Evolutionary conservation across 495 filamentous ascomycete genomes (phyloP).

Genomic region (Penicillium malachiteum): DNA sequence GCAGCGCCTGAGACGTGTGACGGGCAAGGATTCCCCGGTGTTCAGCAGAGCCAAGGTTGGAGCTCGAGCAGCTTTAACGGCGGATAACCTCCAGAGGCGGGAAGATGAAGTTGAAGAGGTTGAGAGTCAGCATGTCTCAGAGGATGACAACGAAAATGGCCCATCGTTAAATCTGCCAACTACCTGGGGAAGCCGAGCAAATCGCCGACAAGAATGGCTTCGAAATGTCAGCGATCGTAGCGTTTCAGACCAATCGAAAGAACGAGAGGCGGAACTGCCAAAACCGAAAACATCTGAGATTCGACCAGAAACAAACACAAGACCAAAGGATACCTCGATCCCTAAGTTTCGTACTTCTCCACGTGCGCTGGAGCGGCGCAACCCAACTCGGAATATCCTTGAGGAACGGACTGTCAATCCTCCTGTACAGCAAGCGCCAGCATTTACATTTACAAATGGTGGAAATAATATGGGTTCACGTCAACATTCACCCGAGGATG

Average conservation of each 20-base stretch:
- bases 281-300: constrained; percentile 2
- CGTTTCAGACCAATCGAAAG: constrained; percentile 27
- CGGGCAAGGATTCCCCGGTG: constrained; percentile 43
- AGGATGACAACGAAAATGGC: constrained; percentile 31
- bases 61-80: constrained; percentile 33
- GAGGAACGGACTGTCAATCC: constrained; percentile 23
- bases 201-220: constrained; percentile 54
- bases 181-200: constrained; percentile 59
- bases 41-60: constrained; percentile 47
- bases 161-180: constrained; percentile 55
- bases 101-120: constrained; percentile 26
- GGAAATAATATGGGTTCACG: constrained; percentile 22
- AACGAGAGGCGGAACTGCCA: background rate
- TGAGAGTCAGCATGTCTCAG: constrained; percentile 3
- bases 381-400: constrained; percentile 15
- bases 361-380: constrained; percentile 14
- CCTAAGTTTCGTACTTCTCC: constrained; percentile 22
- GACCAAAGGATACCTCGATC: constrained; percentile 13
- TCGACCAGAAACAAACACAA: constrained; percentile 10
- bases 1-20: constrained; percentile 43
- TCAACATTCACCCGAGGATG: constrained; percentile 32
- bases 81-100: constrained; percentile 49
- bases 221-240: constrained; percentile 32
- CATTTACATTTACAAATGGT: too few relatives aligned
- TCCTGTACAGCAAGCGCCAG: too few relatives aligned